Base-by-base conservation (phyloP, 345 rosid genomes). In the Populus ilicifolia region DNA sequence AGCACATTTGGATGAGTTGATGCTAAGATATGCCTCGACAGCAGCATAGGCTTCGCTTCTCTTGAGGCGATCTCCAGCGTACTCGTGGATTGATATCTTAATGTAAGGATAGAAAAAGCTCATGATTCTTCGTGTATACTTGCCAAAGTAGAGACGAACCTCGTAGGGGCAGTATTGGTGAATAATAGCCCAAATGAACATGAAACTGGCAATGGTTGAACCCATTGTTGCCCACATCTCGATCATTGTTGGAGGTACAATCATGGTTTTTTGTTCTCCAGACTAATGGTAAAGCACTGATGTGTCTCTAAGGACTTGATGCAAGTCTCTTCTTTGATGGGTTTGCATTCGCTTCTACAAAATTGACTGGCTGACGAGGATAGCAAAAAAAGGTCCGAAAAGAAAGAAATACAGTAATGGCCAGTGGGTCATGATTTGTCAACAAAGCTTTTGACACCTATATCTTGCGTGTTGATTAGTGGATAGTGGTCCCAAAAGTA, bases 181-280 rank as follows among this genome's bases (percentile, higher is more conserved):
- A 65, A 88, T 2, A 14, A 90, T 80, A 4, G 91, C 91, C 89
- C 88, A 89, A 3, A 83, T 4, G 87, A 89, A 90, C 89, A 87
- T 86, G 78, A 87, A 61, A 76, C 90, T 88, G 27, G 90, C 92
- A 2, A 87, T 73, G 61, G 90, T 83, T 70, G 90, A 88, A 10
- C 94, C 92, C 90, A 85, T 83, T 76, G 88, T 80, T 48, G 91
- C 68, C 88, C 85, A 88, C 84, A 85, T 82, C 77, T 87, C 93
- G 1, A 71, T 65, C 88, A 83, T 73, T 70, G 79, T 85, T 52
- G 78, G 76, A 12, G 86, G 80, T 75, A 79, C 36, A 79, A 81
- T 75, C 83, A 41, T 72, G 33, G 33, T 43, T 54, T 59, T 69
- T 67, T n/a, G 38, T 65, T 63, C 17, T 67, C 35, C 17, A 16